Base-by-base conservation (phyloP, 495 filamentous ascomycete species). In the Talaromyces wortmannii region DNA sequence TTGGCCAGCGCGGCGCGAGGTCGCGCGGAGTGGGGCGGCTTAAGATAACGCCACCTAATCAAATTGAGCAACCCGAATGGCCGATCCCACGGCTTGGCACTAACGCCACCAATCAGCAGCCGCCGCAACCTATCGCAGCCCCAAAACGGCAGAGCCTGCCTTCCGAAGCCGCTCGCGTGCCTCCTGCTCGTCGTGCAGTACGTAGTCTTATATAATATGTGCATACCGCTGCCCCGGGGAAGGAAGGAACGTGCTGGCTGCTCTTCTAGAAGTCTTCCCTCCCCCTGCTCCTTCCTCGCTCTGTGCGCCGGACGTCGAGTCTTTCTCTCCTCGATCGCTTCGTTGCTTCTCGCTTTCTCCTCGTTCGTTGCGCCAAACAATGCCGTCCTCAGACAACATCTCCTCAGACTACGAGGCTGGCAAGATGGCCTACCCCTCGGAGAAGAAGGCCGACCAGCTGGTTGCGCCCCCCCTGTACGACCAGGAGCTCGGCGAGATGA, bases 331-430 rank as follows among this genome's bases (percentile, higher is more conserved):
- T 33, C n/a, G n/a, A n/a, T n/a, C n/a, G n/a, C n/a, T 6, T 31
- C 15, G n/a, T n/a, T 49, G 3, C 12, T 32, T 31, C 47, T 31
- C 5, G 13, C 29, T 36, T 45, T 33, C 50, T 52, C n/a, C 32
- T 31, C 29, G n/a, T n/a, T n/a, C n/a, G n/a, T n/a, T 5, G 36
- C 5, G 7, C 50, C 16, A 18, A 60, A n/a, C 52, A 63, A 53
- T 69, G 67, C 61, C 64, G 17, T 59, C 59, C 60, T 57, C 59
- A 51, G 59, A 66, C 45, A 56, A 65, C 36, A 62, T 63, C 49
- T 59, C 63, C 30, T 57, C 61, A 42, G 58, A 59, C 31, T 57
- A 56, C 50, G 66, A 63, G 32, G 44, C 55, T 54, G 50, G 46
- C 53, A 66, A 64, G 58, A 47, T 59, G 12, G 63, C 52, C 23